Conservation (phyloP, 2,329 filamentous ascomycete species). For the Apiospora malaysiana region DNA sequence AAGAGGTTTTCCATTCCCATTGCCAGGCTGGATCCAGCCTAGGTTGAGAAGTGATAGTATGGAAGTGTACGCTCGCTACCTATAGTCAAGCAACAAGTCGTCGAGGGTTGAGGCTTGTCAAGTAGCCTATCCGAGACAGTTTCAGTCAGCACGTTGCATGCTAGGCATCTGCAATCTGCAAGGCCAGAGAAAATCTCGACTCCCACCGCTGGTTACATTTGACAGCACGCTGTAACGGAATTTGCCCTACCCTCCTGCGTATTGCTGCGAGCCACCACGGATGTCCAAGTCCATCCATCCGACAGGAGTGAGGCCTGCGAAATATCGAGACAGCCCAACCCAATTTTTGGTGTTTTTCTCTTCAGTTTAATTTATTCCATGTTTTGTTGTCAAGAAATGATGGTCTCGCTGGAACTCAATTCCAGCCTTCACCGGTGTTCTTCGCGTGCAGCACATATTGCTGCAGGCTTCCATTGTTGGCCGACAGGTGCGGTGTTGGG, state of each 20-base stretch:
- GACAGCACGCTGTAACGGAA: background rate
- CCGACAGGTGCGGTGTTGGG: background rate
- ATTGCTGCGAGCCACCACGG: background rate
- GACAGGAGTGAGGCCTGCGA: background rate
- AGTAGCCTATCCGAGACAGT: background rate
- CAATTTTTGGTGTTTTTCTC: no score
- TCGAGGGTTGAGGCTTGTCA: background rate
- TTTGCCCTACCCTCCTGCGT: background rate
- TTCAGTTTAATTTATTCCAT: no score
- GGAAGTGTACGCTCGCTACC: background rate
- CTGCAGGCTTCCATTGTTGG: constrained; percentile 2
- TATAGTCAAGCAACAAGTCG: background rate
- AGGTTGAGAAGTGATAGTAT: background rate
- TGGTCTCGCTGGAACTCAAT: background rate
- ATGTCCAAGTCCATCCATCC: background rate
- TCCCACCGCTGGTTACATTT: background rate
- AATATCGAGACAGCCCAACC: background rate
- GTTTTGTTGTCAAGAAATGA: background rate
- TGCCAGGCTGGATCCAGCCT: background rate
- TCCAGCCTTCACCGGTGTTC: background rate
- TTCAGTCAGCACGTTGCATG: background rate
- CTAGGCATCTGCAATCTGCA: background rate
- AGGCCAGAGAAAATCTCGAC: background rate
- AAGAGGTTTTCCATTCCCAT: no score
- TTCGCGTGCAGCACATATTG: background rate